Base-by-base conservation (phyloP, 75 land plant species). In the Azolla pinnata region DNA sequence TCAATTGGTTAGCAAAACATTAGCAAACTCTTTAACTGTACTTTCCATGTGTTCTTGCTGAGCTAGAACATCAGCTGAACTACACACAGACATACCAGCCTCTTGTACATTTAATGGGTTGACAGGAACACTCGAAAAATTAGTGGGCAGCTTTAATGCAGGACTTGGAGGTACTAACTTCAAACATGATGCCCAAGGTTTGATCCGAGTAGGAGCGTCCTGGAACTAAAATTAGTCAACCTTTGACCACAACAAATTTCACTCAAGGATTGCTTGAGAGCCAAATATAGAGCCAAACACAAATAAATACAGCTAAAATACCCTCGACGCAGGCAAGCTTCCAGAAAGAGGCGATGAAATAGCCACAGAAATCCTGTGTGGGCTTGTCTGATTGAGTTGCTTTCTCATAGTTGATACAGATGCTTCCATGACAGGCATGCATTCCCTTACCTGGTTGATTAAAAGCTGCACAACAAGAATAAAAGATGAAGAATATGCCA, bases 71-170 rank as follows among this genome's bases (percentile, higher is more conserved):
- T n/a, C n/a, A n/a, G n/a, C n/a, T n/a, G n/a, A n/a, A n/a, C n/a
- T n/a, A n/a, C n/a, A n/a, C n/a, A n/a, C n/a, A n/a, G n/a, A n/a
- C n/a, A n/a, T n/a, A n/a, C n/a, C n/a, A n/a, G n/a, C n/a, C n/a
- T n/a, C n/a, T n/a, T n/a, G n/a, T n/a, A n/a, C n/a, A n/a, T n/a
- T n/a, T n/a, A n/a, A n/a, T n/a, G n/a, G n/a, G n/a, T n/a, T n/a
- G n/a, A n/a, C n/a, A n/a, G n/a, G n/a, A n/a, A n/a, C n/a, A n/a
- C n/a, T n/a, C n/a, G n/a, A n/a, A n/a, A n/a, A n/a, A n/a, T n/a
- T n/a, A n/a, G n/a, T n/a, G 4, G 97, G 97, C 26, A 92, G 79
- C 66, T 83, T 92, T 28, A 88, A 51, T 59, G 87, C 71, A 59
- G 97, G 86, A 61, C 81, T 81, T 8, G 75, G 71, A 17, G 83